Base-by-base conservation (phyloP, 352 stramenopile genomes). In the Globisporangium emineosum region DNA sequence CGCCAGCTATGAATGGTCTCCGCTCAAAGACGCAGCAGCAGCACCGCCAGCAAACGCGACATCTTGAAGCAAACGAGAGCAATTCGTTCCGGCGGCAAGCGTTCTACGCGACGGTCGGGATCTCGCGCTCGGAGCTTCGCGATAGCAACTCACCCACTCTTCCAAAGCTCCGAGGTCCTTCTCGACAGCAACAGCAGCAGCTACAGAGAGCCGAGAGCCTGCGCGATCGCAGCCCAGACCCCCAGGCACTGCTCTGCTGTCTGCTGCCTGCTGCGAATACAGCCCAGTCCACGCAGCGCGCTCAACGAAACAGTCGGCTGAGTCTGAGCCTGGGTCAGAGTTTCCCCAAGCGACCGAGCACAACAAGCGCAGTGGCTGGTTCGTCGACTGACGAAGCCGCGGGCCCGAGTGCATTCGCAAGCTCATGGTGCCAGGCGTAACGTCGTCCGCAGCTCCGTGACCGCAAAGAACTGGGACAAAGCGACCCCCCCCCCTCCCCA, bases 211-310 rank as follows among this genome's bases (percentile, higher is more conserved):
- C 50, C 2, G 4, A 17, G 8, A 50, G 15, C 6, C 42, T 57
- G 5, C 29, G 32, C 32, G 29, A 10, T 19, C 27, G 15, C 33
- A 19, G 2, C 3, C 35, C 35, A 4, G 13, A 42, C 35, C 10
- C 35, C 10, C 25, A 19, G 0, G 47, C 55, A 5, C 56, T 80
- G 17, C 54, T 78, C 64, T 80, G 73, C 53, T 76, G 73, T 13
- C 45, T 80, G 33, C 57, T 80, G 19, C 70, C 73, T 9, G 27
- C 59, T n/a, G 29, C 51, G 29, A 42, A n/a, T 9, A 19, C 15
- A 19, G 42, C 25, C 50, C 40, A 35, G 50, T 57, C 50, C 27
- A 57, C 21, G 51, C 27, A 19, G 17, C 51, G 29, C 0, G 62
- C 25, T 25, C 37, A 60, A 1, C 33, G 51, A 42, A 17, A 27